phyloP scores from a whole-genome alignment of 2,329 filamentous ascomycete species.

The Fusarium sp. region DNA sequence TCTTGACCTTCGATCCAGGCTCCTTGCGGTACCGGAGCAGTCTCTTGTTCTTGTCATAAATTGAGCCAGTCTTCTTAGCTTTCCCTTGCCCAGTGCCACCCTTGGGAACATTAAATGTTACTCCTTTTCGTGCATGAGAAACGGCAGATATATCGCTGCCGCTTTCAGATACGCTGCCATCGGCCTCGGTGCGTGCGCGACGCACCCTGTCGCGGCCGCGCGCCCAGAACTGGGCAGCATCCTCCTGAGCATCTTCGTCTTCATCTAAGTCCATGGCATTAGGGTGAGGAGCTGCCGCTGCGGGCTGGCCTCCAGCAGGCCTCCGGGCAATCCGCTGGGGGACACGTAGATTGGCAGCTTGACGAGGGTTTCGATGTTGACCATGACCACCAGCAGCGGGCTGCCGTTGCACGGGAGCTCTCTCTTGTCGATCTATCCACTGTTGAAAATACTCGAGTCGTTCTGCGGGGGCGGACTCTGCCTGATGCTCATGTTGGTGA shows the following conservation, averaged over 20 bases:
- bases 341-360: neutral
- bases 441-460: neutral
- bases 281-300: neutral
- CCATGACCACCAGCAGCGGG: neutral
- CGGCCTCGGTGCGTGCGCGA: neutral
- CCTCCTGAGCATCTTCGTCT: neutral
- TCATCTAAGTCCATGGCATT: neutral
- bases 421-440: neutral
- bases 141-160: neutral
- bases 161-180: neutral
- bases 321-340: neutral
- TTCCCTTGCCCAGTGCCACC: neutral
- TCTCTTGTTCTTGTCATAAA: neutral
- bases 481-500: neutral
- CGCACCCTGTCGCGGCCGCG: neutral
- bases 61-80: neutral
- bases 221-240: neutral
- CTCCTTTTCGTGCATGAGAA: neutral
- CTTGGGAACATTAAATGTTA: neutral
- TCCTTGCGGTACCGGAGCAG: neutral
- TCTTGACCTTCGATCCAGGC: conserved; percentile 5
- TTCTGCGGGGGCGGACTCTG: neutral
- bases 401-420: neutral
- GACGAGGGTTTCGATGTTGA: neutral
- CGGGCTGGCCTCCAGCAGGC: neutral